These are phyloP conservation scores for Exophiala calicioides DNA, from an alignment of 2,329 filamentous ascomycete species.

Conservation along the genomic window DNA sequence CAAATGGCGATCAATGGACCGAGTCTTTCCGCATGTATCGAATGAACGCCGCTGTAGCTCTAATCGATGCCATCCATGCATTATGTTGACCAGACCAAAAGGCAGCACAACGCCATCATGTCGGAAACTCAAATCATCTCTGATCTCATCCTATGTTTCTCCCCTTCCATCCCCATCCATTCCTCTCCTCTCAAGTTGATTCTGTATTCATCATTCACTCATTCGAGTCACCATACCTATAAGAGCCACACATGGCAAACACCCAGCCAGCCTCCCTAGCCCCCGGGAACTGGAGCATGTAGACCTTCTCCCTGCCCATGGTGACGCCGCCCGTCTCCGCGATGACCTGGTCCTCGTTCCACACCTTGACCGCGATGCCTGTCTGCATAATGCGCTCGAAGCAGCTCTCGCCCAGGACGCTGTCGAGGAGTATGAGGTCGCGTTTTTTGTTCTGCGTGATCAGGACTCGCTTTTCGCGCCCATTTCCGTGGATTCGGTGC, in stretches of 20 bases:
- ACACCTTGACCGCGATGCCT: slow-evolving; percentile 85
- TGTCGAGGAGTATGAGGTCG: slow-evolving; percentile 72
- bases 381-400: slow-evolving; percentile 81
- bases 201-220: no score
- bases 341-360: slow-evolving; percentile 70
- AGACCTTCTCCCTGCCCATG: slow-evolving; percentile 58
- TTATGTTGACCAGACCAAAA: no score
- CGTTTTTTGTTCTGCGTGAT: slow-evolving; percentile 66
- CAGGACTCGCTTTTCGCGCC: slow-evolving; percentile 80
- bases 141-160: no score
- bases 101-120: no score
- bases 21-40: no score
- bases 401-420: slow-evolving; percentile 78
- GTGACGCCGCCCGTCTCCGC: slow-evolving; percentile 61
- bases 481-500: slow-evolving; percentile 56
- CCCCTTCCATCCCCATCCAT: no score
- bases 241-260: slow-evolving; percentile 55
- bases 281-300: slow-evolving; percentile 65
- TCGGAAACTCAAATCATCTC: no score
- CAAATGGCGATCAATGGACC: no score
- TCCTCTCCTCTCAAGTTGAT: no score
- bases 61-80: no score
- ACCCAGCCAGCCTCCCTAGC: slow-evolving; percentile 57
- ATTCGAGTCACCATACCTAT: slow-evolving; percentile 46
- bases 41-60: no score